These are phyloP conservation scores for Adenanthera pavonina DNA, from an alignment of 306 rosid genomes.

Conservation along the genomic window DNA sequence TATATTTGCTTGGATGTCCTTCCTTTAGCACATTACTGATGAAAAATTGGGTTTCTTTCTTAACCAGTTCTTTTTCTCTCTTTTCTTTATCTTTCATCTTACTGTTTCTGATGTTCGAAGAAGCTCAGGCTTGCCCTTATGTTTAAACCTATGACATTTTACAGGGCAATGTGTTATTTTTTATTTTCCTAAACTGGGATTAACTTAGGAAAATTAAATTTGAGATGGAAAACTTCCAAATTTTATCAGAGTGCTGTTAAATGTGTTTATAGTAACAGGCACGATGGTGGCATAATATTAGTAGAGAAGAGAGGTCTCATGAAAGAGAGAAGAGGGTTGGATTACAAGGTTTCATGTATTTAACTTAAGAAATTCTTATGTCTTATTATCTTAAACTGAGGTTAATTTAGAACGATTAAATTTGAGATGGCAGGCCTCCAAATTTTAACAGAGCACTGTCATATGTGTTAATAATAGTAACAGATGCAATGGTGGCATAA, in stretches of 20 bases:
- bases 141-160: background rate
- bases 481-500: background rate
- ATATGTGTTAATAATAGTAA: background rate
- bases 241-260: background rate
- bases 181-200: background rate
- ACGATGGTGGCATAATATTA: background rate
- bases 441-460: background rate
- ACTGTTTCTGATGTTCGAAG: background rate
- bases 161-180: background rate
- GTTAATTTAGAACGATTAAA: background rate
- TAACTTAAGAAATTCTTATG: background rate
- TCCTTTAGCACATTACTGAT: background rate
- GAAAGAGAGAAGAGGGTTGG: background rate
- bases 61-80: background rate
- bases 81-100: background rate
- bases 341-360: background rate
- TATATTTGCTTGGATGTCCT: background rate
- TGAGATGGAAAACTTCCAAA: slow-evolving; percentile 2
- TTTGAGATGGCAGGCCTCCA: background rate
- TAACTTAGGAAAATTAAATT: background rate
- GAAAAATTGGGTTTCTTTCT: background rate
- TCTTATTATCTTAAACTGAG: background rate
- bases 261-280: background rate
- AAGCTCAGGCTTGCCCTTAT: background rate
- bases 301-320: background rate